A percentile compares a stretch with the other conserved stretches of the same genome.
Conservation (phyloP, 164 flowering plant genomes). For the Malania oleifera region DNA sequence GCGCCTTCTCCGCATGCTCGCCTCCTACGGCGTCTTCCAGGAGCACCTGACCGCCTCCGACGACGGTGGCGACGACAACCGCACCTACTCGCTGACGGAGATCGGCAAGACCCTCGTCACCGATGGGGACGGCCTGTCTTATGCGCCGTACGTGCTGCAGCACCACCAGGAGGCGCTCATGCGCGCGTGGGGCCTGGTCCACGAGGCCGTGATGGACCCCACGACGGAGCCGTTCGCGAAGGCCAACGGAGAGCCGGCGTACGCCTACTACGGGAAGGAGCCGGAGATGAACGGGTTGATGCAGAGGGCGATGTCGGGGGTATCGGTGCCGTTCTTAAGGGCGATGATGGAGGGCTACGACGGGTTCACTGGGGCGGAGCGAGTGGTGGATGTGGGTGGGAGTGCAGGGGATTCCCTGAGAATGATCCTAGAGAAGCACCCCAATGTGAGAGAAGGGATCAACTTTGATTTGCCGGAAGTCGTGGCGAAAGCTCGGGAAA, state of each 20-base stretch:
- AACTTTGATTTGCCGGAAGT: constrained; percentile 82
- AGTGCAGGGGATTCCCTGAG: constrained; percentile 70
- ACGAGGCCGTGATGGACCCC: constrained; percentile 55
- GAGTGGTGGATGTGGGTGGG: constrained; percentile 75
- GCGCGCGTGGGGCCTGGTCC: constrained; percentile 55
- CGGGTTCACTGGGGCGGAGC: constrained; percentile 46
- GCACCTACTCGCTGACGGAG: constrained; percentile 56
- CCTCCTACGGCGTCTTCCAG: constrained; percentile 50
- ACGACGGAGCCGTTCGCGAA: constrained; percentile 50
- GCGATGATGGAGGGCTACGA: constrained; percentile 54
- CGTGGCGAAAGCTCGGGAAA: constrained; percentile 52
- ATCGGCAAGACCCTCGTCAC: constrained; percentile 54
- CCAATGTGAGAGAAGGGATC: constrained; percentile 41
- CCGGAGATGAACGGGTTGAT: constrained; percentile 71
- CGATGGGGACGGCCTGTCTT: constrained; percentile 53
- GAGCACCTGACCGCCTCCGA: too few species aligned
- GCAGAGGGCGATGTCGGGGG: constrained; percentile 73
- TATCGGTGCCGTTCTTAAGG: constrained; percentile 72
- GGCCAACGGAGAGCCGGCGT: constrained; percentile 65
- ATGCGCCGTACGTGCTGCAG: constrained; percentile 62
- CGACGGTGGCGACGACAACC: constrained; percentile 11
- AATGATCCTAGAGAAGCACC: constrained; percentile 48
- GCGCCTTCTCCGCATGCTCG: constrained; percentile 63
- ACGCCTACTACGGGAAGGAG: constrained; percentile 45
- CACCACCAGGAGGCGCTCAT: constrained; percentile 71